Evolutionary conservation across 2,329 filamentous ascomycete species (phyloP).

Genomic region (Pseudocercospora musae): DNA sequence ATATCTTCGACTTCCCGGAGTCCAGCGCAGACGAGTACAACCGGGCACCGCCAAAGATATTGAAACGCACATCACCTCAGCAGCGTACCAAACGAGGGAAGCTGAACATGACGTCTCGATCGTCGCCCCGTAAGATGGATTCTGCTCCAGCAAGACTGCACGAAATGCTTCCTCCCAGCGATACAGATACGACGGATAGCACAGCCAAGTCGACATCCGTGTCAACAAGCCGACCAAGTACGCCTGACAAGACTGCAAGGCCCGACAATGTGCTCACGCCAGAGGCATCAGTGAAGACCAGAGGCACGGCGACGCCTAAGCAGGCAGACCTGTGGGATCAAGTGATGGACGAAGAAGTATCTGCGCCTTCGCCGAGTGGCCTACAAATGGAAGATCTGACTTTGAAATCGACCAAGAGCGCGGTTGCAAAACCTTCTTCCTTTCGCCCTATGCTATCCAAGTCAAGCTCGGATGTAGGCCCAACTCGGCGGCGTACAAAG

Average conservation of each 20-base stretch:
- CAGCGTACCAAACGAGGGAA: slow-evolving; percentile 14
- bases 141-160: slow-evolving; percentile 32
- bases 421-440: neutral
- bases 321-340: slow-evolving; percentile 33
- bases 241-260: slow-evolving; percentile 14
- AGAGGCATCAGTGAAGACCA: slow-evolving; percentile 13
- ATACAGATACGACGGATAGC: slow-evolving; percentile 20
- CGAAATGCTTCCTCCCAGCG: slow-evolving; percentile 30
- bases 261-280: slow-evolving; percentile 12
- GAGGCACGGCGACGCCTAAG: slow-evolving; percentile 29
- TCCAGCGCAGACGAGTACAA: slow-evolving; percentile 18
- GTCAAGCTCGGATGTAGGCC: slow-evolving; percentile 28
- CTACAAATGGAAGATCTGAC: slow-evolving; percentile 26
- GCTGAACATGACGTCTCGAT: slow-evolving; percentile 11
- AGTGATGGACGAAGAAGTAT: slow-evolving; percentile 24
- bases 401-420: slow-evolving; percentile 17
- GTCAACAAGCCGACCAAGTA: slow-evolving; percentile 19
- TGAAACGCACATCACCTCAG: neutral
- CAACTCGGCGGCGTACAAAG: slow-evolving; percentile 22
- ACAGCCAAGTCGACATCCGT: slow-evolving; percentile 19
- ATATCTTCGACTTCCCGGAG: slow-evolving; percentile 26
- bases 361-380: slow-evolving; percentile 24
- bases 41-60: neutral
- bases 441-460: slow-evolving; percentile 16
- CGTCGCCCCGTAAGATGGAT: slow-evolving; percentile 24